A percentile compares a stretch with the other conserved stretches of the same genome.
Conservation (phyloP, 140 eudicot species). For the Artemisia princeps region DNA sequence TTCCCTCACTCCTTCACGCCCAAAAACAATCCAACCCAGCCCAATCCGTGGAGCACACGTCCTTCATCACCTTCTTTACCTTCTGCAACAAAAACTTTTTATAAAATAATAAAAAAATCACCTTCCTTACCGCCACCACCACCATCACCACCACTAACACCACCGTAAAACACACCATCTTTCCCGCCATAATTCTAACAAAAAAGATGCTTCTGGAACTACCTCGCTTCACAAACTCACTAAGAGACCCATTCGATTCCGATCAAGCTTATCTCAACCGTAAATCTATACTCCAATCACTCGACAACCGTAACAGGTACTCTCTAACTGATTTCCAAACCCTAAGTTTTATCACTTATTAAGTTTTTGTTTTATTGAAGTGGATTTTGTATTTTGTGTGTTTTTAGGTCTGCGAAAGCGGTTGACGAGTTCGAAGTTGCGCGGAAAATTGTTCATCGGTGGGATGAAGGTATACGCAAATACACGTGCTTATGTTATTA, state of each 20-base stretch:
- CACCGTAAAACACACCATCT: background rate
- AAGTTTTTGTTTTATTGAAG: constrained; percentile 4
- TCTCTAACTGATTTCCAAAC: background rate
- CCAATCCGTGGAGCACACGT: too few relatives aligned
- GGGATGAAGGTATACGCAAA: constrained; percentile 71
- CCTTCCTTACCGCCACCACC: too few relatives aligned
- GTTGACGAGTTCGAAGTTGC: constrained; percentile 73
- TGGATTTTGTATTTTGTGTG: constrained; percentile 8
- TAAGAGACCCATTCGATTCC: constrained; percentile 77
- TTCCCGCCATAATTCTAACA: constrained; percentile 27
- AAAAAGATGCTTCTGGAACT: constrained; percentile 59
- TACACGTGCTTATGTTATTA: too few relatives aligned
- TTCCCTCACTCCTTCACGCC: too few relatives aligned
- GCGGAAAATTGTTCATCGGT: constrained; percentile 53
- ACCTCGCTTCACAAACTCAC: constrained; percentile 75
- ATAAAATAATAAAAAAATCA: too few relatives aligned
- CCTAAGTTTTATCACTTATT: constrained; percentile 3
- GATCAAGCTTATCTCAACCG: constrained; percentile 83
- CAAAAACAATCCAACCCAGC: too few relatives aligned
- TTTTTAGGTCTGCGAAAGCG: constrained; percentile 42
- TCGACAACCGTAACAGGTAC: constrained; percentile 47
- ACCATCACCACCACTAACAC: too few relatives aligned
- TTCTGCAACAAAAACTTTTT: too few relatives aligned
- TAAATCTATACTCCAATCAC: constrained; percentile 50
- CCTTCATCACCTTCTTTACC: too few relatives aligned